A percentile compares a stretch with the other conserved stretches of the same genome.
These are phyloP conservation scores for Haplosporangium sp. DNA, from an alignment of 371 early-diverging fungal species.

Conservation along the genomic window DNA sequence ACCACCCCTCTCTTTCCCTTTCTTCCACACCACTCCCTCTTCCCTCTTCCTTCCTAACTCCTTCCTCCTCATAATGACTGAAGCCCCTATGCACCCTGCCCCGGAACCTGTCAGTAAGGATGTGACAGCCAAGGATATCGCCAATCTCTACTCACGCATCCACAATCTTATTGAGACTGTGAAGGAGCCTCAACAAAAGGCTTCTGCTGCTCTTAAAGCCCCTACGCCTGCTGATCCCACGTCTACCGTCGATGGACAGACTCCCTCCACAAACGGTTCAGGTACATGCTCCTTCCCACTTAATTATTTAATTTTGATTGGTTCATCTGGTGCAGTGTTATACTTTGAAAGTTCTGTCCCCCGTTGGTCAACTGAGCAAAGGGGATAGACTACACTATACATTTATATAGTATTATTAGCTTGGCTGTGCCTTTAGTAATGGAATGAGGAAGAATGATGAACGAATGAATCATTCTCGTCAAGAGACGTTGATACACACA, in stretches of 20 bases:
- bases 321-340: conserved; percentile 4
- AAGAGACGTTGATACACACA: too few species aligned
- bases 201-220: conserved; percentile 39
- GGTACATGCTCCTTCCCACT: conserved; percentile 17
- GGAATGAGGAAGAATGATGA: too few species aligned
- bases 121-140: conserved; percentile 65
- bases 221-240: conserved; percentile 47
- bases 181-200: conserved; percentile 57
- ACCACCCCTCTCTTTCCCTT: neutral
- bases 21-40: neutral
- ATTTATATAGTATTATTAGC: neutral
- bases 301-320: conserved; percentile 19
- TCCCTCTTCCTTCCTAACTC: neutral
- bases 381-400: neutral
- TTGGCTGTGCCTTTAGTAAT: neutral
- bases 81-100: conserved; percentile 47
- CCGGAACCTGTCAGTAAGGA: conserved; percentile 58
- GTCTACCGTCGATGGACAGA: neutral
- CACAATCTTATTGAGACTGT: conserved; percentile 67
- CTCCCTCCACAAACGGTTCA: conserved; percentile 23
- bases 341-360: neutral
- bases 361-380: conserved; percentile 2
- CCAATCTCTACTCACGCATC: conserved; percentile 66
- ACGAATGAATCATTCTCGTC: neutral
- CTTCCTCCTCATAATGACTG: conserved; percentile 20